Conservation (phyloP, 768 basidiomycete genomes). For the Coprinellus micaceus region DNA sequence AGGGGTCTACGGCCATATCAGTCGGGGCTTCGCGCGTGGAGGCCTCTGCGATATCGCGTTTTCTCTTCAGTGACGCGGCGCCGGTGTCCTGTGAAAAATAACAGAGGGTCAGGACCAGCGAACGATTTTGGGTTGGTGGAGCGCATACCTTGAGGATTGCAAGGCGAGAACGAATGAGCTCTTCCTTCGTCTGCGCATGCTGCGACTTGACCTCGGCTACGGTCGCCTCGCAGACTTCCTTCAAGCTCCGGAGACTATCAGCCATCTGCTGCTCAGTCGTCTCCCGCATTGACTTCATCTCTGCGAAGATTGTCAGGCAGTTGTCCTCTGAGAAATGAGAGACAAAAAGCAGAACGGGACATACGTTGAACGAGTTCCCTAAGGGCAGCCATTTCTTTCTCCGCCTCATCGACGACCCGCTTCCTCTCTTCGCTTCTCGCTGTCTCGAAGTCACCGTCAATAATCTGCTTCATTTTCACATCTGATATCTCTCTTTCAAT, state of each 20-base stretch:
- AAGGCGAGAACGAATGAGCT: conserved; percentile 10
- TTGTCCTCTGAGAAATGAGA: no score
- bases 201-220: conserved; percentile 26
- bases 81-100: conserved; percentile 20
- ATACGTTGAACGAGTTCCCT: conserved; percentile 41
- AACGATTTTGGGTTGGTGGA: background rate
- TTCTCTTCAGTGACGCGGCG: conserved; percentile 55
- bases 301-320: conserved; percentile 23
- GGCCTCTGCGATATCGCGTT: conserved; percentile 48
- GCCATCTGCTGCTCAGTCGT: conserved; percentile 43
- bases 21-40: conserved; percentile 37
- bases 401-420: conserved; percentile 19
- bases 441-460: conserved; percentile 1
- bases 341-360: conserved; percentile 6
- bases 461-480: conserved; percentile 1
- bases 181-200: conserved; percentile 23
- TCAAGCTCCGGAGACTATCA: conserved; percentile 42
- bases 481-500: conserved; percentile 20
- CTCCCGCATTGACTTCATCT: conserved; percentile 43
- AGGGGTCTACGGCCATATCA: conserved; percentile 19
- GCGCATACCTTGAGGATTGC: background rate
- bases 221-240: conserved; percentile 4
- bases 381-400: conserved; percentile 28
- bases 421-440: conserved; percentile 5
- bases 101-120: conserved; percentile 20